phyloP scores from a whole-genome alignment of 2,329 filamentous ascomycete genomes.

The Colletotrichum sojae region DNA sequence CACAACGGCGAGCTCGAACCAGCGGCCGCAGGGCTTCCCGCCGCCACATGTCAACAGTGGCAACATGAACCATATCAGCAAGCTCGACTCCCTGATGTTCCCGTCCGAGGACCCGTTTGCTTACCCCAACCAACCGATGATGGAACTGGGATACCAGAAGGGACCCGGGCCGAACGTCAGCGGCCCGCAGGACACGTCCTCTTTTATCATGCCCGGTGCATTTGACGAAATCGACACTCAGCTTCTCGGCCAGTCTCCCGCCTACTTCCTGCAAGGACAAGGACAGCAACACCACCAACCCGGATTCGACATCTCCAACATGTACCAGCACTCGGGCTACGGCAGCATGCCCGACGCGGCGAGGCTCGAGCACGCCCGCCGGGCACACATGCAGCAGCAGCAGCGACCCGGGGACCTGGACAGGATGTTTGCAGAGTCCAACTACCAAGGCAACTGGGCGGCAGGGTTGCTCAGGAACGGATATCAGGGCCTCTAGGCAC shows the following conservation, averaged over 20 bases:
- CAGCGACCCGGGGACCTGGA: conserved; percentile 40
- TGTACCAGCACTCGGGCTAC: conserved; percentile 40
- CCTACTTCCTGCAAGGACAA: conserved; percentile 75
- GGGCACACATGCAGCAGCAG: conserved; percentile 38
- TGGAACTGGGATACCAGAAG: conserved; percentile 66
- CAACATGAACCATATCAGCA: conserved; percentile 68
- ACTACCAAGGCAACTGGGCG: conserved; percentile 41
- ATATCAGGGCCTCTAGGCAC: conserved; percentile 37
- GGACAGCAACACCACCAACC: conserved; percentile 46
- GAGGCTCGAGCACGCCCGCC: conserved; percentile 39
- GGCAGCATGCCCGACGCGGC: conserved; percentile 36
- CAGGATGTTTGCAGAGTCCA: conserved; percentile 41
- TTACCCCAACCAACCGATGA: conserved; percentile 83
- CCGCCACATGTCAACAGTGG: conserved; percentile 49
- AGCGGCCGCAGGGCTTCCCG: conserved; percentile 45
- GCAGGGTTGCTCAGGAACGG: conserved; percentile 41
- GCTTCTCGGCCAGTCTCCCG: conserved; percentile 77
- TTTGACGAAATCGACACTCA: conserved; percentile 81
- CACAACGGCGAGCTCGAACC: conserved; percentile 56
- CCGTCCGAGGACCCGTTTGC: conserved; percentile 83
- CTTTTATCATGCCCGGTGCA: conserved; percentile 66
- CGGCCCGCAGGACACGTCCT: conserved; percentile 53
- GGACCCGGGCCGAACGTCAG: conserved; percentile 51
- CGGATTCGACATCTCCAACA: conserved; percentile 38
- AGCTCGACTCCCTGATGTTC: conserved; percentile 85